Evolutionary conservation across 495 filamentous ascomycete genomes (phyloP).

Genomic region (Baudoinia panamericana): DNA sequence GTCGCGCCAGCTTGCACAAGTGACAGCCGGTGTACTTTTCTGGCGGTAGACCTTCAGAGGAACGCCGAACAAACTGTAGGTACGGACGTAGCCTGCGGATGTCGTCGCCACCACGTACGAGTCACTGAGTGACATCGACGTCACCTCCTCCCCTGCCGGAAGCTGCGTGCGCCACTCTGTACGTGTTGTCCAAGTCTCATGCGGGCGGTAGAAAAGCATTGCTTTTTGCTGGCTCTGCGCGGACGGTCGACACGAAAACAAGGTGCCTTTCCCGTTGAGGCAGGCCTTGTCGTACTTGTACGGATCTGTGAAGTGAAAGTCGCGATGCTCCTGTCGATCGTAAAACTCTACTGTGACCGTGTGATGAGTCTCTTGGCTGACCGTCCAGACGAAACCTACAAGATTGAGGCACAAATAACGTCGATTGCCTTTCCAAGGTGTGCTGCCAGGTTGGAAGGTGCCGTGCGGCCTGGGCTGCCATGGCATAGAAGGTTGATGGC

Average conservation of each 20-base stretch:
- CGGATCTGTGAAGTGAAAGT: conserved; percentile 95
- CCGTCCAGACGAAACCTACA: conserved; percentile 90
- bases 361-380: conserved; percentile 86
- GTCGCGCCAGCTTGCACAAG: conserved; percentile 83
- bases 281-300: conserved; percentile 96
- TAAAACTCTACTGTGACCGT: conserved; percentile 97
- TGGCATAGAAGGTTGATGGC: conserved; percentile 36
- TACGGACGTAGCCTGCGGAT: conserved; percentile 68
- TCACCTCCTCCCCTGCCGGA: conserved; percentile 66
- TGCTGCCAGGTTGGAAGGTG: conserved; percentile 84
- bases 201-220: conserved; percentile 88
- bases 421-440: conserved; percentile 86
- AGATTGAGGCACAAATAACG: conserved; percentile 90
- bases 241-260: conserved; percentile 71
- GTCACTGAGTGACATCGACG: conserved; percentile 81
- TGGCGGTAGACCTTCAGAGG: conserved; percentile 80
- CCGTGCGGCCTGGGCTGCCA: conserved; percentile 62
- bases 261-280: conserved; percentile 65
- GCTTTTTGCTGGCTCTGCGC: conserved; percentile 46
- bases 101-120: conserved; percentile 83
- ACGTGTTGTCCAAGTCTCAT: conserved; percentile 88
- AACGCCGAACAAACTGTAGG: conserved; percentile 86
- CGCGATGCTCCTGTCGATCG: conserved; percentile 76
- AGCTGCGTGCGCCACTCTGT: conserved; percentile 81
- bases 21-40: conserved; percentile 77